Conservation (phyloP, 345 rosid genomes). For the Syzygium grande region DNA sequence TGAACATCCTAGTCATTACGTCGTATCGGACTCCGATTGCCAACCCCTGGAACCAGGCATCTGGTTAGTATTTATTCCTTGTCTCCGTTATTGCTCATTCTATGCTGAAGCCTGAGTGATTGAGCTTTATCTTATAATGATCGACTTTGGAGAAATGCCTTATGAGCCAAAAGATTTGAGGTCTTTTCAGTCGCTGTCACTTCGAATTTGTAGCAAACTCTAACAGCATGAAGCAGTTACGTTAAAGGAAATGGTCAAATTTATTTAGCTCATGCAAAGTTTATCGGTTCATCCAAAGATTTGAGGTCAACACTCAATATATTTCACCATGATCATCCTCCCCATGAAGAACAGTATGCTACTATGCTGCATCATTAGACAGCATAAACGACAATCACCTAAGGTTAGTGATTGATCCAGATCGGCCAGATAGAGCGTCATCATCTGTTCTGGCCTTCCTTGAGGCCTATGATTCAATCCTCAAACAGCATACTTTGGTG, state of each 20-base stretch:
- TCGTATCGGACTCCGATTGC: conserved; percentile 51
- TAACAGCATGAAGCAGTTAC: not conserved
- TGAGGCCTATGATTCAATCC: not conserved
- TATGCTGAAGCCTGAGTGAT: not conserved
- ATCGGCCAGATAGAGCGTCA: not conserved
- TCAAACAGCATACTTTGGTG: not conserved
- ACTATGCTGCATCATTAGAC: not conserved
- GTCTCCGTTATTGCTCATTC: not conserved
- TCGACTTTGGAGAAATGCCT: not conserved
- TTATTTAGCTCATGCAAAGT: not conserved
- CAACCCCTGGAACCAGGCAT: conserved; percentile 70
- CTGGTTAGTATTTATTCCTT: conserved; percentile 51
- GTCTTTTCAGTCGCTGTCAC: not conserved
- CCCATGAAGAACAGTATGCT: not conserved
- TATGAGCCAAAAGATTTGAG: not conserved
- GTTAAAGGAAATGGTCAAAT: not conserved
- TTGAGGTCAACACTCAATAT: not conserved
- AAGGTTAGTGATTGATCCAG: not conserved
- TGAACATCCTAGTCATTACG: conserved; percentile 52
- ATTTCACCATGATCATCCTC: not conserved
- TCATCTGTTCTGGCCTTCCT: not conserved
- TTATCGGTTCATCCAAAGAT: not conserved
- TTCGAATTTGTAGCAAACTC: not conserved
- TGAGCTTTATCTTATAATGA: not conserved
- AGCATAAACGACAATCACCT: not conserved